A percentile compares a stretch with the other conserved stretches of the same genome.
Evolutionary conservation across 257 asterid species (phyloP).

Genomic region (Penstemon eatonii): DNA sequence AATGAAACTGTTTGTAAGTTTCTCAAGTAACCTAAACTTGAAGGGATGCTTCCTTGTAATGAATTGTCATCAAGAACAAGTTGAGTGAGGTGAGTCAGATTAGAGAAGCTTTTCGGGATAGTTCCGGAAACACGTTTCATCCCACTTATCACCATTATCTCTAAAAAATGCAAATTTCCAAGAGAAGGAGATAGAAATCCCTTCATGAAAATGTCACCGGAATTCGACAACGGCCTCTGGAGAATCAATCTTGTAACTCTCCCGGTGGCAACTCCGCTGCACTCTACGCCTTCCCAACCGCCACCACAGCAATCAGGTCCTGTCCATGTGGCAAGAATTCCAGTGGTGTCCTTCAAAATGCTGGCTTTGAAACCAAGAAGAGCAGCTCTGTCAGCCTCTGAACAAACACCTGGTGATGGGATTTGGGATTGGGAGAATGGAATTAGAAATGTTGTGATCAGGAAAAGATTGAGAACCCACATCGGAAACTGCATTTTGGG

Average conservation of each 20-base stretch:
- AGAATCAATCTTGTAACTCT: constrained; percentile 57
- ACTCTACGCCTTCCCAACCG: constrained; percentile 95
- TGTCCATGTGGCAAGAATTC: constrained; percentile 66
- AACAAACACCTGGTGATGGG: constrained; percentile 38
- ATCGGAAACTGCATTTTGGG: constrained; percentile 49
- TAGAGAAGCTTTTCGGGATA: constrained; percentile 58
- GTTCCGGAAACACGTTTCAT: constrained; percentile 60
- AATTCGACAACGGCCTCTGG: constrained; percentile 49
- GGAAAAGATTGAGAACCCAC: constrained; percentile 48
- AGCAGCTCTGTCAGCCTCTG: constrained; percentile 62
- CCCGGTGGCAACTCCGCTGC: constrained; percentile 52
- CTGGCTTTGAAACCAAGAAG: constrained; percentile 73
- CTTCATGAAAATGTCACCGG: constrained; percentile 55
- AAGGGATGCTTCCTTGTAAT: constrained; percentile 61
- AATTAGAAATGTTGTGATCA: constrained; percentile 28
- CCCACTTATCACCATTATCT: constrained; percentile 70
- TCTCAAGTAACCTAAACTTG: constrained; percentile 47
- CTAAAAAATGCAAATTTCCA: constrained; percentile 53
- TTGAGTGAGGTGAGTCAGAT: constrained; percentile 56
- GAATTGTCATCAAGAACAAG: constrained; percentile 81
- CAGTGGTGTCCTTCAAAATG: constrained; percentile 69
- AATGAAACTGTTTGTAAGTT: constrained; percentile 58
- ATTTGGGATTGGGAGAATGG: constrained; percentile 28
- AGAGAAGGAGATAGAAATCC: constrained; percentile 70
- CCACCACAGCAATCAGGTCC: constrained; percentile 83